A percentile compares a stretch with the other conserved stretches of the same genome.
Evolutionary conservation across 1,284 basidiomycete genomes (phyloP).

Genomic region (Pulveroboletus sp.): DNA sequence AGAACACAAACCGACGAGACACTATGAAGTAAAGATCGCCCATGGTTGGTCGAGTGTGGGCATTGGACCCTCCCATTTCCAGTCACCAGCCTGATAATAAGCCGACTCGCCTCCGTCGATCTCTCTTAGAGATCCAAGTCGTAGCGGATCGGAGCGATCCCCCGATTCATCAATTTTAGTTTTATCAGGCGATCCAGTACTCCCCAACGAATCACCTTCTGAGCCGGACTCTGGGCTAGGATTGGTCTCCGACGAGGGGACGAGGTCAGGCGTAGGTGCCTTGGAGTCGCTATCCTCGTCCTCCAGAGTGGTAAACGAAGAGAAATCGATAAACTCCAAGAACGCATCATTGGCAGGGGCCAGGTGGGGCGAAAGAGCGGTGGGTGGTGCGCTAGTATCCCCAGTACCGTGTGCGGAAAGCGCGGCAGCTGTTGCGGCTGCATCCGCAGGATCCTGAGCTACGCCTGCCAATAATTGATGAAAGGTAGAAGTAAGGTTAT

Average conservation of each 20-base stretch:
- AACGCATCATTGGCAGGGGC: conserved; percentile 37
- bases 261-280: conserved; percentile 68
- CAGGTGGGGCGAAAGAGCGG: conserved; percentile 41
- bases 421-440: conserved; percentile 39
- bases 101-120: conserved; percentile 74
- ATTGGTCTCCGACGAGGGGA: conserved; percentile 69
- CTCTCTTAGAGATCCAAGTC: conserved; percentile 63
- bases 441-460: conserved; percentile 39
- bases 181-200: conserved; percentile 40
- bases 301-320: conserved; percentile 54
- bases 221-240: conserved; percentile 75
- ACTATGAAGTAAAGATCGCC: conserved; percentile 65
- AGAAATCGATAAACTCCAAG: conserved; percentile 64
- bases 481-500: conserved; percentile 60
- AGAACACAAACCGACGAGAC: conserved; percentile 24
- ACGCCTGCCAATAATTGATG: conserved; percentile 63
- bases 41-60: conserved; percentile 64
- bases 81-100: conserved; percentile 62
- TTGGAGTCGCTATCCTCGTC: conserved; percentile 66
- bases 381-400: conserved; percentile 35
- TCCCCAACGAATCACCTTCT: conserved; percentile 50
- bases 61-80: conserved; percentile 76
- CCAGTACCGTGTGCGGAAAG: conserved; percentile 30
- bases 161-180: conserved; percentile 49
- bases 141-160: conserved; percentile 49